Base-by-base conservation (phyloP, 2,329 filamentous ascomycete genomes). In the Aureobasidium sp. region DNA sequence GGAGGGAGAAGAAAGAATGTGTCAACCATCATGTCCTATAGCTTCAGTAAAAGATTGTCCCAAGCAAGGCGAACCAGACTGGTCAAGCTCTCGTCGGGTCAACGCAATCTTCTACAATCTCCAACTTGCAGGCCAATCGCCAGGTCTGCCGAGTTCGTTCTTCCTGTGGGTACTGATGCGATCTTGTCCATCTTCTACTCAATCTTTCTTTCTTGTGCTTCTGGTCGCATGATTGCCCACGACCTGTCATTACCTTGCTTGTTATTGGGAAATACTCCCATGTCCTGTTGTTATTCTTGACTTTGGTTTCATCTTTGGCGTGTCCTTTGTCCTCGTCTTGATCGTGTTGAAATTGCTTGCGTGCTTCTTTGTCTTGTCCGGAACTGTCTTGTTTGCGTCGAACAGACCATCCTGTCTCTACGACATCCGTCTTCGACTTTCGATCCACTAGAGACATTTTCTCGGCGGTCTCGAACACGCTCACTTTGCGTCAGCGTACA, bases 31-130 rank as follows among this genome's bases (percentile, higher is more conserved):
- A 39, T 22, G 19, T 12, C 27, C 37, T 5, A 22, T 35, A 17
- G 33, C 22, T 49, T 49, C 35, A 42, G 17, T 49, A 15, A 48
- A 47, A 37, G 40, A 48, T 48, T 58, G 54, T 22, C 45, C 2
- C 24, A 60, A 49, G 57, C 57, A 60, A 60, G 45, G 57, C 35
- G 27, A 42, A 3, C 6, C 5, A 11, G 40, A 22, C 44, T 40
- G 19, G 17, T 35, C 53, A 31, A 31, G 37, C 39, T 54, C 39
- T 54, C 37, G 39, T 47, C 53, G 5, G 53, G 53, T 42, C 53
- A 57, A 57, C 53, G 31, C 53, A 57, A 57, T 57, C 53, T 57
- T 47, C 40, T 48, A 48, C 45, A 54, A 54, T 31, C 22, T 54
- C 37, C 37, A 19, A 31, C 24, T n/a, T 54, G 52, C 52, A 54